Evolutionary conservation across 306 rosid species (phyloP).

Genomic region (Betula pendula): DNA sequence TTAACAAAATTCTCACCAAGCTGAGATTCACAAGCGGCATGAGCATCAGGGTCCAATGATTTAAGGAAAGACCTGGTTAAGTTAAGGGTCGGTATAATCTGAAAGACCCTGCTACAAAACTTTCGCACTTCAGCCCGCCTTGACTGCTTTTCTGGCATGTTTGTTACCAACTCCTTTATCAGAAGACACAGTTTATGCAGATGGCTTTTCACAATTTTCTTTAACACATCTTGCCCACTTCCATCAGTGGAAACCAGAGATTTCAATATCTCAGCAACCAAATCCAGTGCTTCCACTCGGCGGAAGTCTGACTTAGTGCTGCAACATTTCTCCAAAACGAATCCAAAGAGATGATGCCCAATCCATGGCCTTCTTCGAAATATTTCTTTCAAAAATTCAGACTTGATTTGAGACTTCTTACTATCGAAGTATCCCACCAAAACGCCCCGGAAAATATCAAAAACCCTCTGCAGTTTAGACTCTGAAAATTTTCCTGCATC

Average conservation of each 20-base stretch:
- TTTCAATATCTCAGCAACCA: conserved; percentile 64
- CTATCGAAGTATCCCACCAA: conserved; percentile 58
- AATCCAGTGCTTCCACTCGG: conserved; percentile 74
- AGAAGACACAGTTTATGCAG: conserved; percentile 48
- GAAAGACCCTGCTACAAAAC: conserved; percentile 59
- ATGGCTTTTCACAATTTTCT: conserved; percentile 49
- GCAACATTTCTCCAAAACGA: conserved; percentile 67
- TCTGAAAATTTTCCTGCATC: conserved; percentile 61
- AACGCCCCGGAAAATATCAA: conserved; percentile 54
- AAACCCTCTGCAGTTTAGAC: conserved; percentile 54
- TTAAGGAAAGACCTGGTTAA: conserved; percentile 50
- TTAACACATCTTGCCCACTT: conserved; percentile 41
- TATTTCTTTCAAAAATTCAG: conserved; percentile 75
- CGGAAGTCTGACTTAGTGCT: conserved; percentile 72
- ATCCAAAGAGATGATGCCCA: conserved; percentile 63
- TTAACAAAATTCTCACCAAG: conserved; percentile 55
- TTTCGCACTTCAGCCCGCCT: conserved; percentile 62
- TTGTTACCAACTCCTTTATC: conserved; percentile 64
- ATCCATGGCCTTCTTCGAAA: conserved; percentile 76
- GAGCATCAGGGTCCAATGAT: conserved; percentile 51
- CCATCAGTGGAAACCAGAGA: conserved; percentile 39
- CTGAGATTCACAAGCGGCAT: conserved; percentile 56
- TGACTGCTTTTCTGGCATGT: conserved; percentile 63
- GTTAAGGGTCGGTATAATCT: conserved; percentile 45
- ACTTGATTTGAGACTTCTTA: conserved; percentile 79